Base-by-base conservation (phyloP, 2,329 filamentous ascomycete species). In the Coniochaeta sp. region DNA sequence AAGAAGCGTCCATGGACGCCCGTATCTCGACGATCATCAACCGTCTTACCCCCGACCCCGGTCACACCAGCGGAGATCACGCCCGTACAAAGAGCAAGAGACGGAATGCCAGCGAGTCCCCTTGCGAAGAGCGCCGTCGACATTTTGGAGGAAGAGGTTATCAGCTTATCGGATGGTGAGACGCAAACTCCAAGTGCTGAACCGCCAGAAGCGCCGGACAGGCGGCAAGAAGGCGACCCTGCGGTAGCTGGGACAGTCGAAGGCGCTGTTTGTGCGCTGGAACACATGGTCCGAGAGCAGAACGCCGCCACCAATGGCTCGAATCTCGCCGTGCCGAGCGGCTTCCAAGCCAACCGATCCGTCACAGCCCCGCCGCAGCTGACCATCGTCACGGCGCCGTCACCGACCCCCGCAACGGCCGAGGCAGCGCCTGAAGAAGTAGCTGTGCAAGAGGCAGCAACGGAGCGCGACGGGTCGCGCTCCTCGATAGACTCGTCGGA, bases 1-100 rank as follows among this genome's bases (percentile, higher is more conserved):
- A 86, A 81, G 68, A 89, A 87, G 74, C 84, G 81, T 64, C 86
- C 89, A 16, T 91, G 89, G 86, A 87, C 81, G 30, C 86, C 88
- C 1, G 81, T 72, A 2, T 67, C 34, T 12, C 54, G 69, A 54
- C 66, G 66, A 22, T 65, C 69, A 0, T 66, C 67, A 19, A 60
- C 64, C 22, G 66, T 69, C 4, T 61, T 56, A 24, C 68, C 72
- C 1, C 63, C 68, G 16, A 64, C 66, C 1, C 65, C 71, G 0
- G 60, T 65, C 26, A 69, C 67, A 30, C 47, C 47, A 30, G 42
- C 42, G 19, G 47, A 52, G 2, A 28, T 52, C 17, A 22, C 24
- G 26, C 47, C 47, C 12, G 17, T 28, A 52, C 47, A 52, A 2
- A 6, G 47, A 9, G 3, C 47, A 52, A 52, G 47, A 30, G 47